Conservation (phyloP, 2,329 filamentous ascomycete genomes). For the Exutisphaerella laricina region DNA sequence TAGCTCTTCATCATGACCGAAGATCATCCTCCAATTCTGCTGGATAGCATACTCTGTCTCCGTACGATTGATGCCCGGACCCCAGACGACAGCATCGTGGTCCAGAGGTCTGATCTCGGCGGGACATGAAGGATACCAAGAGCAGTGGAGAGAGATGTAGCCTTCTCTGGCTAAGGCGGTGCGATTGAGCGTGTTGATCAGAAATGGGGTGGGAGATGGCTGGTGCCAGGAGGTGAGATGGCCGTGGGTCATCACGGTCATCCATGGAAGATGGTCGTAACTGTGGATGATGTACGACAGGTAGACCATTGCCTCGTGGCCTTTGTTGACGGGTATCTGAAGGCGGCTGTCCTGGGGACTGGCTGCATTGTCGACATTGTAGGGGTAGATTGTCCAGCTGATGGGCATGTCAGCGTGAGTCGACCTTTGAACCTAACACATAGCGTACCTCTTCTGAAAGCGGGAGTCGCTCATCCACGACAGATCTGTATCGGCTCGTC, state of each 20-base stretch:
- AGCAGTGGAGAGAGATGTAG: slow-evolving; percentile 28
- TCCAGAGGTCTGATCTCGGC: slow-evolving; percentile 22
- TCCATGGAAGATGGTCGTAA: slow-evolving; percentile 34
- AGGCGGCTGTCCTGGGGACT: slow-evolving; percentile 30
- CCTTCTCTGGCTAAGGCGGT: slow-evolving; percentile 20
- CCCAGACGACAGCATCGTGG: slow-evolving; percentile 25
- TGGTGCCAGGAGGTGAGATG: slow-evolving; percentile 28
- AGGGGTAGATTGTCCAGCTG: slow-evolving; percentile 28
- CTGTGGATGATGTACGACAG: slow-evolving; percentile 45
- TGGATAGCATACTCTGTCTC: slow-evolving; percentile 16
- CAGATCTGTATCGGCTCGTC: slow-evolving; percentile 9
- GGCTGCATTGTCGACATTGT: slow-evolving; percentile 34
- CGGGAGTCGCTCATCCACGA: slow-evolving; percentile 12
- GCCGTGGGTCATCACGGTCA: slow-evolving; percentile 27
- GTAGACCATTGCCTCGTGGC: slow-evolving; percentile 44
- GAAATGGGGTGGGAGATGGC: slow-evolving; percentile 20
- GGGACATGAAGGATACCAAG: slow-evolving; percentile 22
- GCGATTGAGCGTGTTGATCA: slow-evolving; percentile 22
- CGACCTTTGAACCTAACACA: too few species aligned
- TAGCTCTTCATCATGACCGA: slow-evolving; percentile 26
- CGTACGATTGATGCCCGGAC: slow-evolving; percentile 22
- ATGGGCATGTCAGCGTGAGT: neutral
- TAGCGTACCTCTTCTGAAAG: slow-evolving; percentile 9
- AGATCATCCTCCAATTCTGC: slow-evolving; percentile 12
- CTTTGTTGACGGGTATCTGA: slow-evolving; percentile 42